These are phyloP conservation scores for Aphanocladium album DNA, from an alignment of 2,329 filamentous ascomycete species.

Conservation along the genomic window DNA sequence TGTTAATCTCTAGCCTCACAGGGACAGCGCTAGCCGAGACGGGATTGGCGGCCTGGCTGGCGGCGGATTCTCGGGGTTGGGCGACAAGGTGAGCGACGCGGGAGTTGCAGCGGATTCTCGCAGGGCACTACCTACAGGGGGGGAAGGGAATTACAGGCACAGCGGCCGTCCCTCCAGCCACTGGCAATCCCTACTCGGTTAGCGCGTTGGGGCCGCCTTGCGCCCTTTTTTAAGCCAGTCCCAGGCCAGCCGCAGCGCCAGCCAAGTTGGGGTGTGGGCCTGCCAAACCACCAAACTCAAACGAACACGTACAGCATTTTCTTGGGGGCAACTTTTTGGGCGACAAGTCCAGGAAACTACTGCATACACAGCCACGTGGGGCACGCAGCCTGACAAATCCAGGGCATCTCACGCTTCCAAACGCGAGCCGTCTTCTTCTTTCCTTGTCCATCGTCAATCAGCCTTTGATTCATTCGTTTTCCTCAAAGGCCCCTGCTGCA, in stretches of 20 bases:
- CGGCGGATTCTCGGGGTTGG: background rate
- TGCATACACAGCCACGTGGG: conserved; percentile 14
- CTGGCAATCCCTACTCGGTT: background rate
- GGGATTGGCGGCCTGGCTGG: background rate
- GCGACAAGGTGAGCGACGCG: background rate
- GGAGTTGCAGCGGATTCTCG: background rate
- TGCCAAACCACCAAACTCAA: conserved; percentile 11
- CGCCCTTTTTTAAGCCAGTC: background rate
- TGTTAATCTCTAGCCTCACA: background rate
- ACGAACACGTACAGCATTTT: conserved; percentile 26
- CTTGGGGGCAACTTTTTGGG: background rate
- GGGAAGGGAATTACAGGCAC: background rate
- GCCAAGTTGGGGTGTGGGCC: background rate
- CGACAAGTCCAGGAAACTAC: background rate
- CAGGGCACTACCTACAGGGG: too few relatives aligned
- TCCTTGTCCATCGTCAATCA: conserved; percentile 5
- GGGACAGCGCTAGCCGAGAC: background rate
- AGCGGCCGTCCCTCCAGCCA: background rate
- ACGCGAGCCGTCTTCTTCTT: conserved; percentile 5
- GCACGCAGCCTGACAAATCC: conserved; percentile 13
- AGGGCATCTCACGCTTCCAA: conserved; percentile 1
- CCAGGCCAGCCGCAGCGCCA: background rate
- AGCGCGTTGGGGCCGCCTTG: background rate
- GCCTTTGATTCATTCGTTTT: conserved; percentile 9
- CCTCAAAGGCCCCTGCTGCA: background rate